phyloP scores from a whole-genome alignment of 2,329 filamentous ascomycete species.

The Cadophora sp. region DNA sequence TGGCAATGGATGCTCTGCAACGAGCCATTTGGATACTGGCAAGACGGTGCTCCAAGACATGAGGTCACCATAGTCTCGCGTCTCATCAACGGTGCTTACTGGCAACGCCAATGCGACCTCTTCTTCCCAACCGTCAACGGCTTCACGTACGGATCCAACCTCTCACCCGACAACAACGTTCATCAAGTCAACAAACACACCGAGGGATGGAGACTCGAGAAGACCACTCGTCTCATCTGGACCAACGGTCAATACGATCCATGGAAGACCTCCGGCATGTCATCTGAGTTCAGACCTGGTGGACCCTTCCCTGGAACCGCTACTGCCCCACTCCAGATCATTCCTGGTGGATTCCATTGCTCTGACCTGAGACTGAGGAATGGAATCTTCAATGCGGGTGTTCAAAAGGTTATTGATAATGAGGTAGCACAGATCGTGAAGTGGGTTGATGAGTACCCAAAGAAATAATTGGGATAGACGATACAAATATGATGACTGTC shows the following conservation, averaged over 20 bases:
- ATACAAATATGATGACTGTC: not conserved
- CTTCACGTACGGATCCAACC: slow-evolving; percentile 56
- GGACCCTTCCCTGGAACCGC: slow-evolving; percentile 57
- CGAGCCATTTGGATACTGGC: slow-evolving; percentile 65
- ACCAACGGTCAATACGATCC: slow-evolving; percentile 66
- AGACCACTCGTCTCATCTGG: slow-evolving; percentile 62
- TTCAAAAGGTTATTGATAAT: slow-evolving; percentile 56
- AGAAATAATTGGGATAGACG: slow-evolving; percentile 3
- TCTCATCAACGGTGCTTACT: slow-evolving; percentile 58
- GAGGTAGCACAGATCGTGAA: slow-evolving; percentile 56
- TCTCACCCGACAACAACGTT: slow-evolving; percentile 52
- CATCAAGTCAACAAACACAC: slow-evolving; percentile 59
- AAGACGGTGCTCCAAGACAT: slow-evolving; percentile 57
- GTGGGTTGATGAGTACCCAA: slow-evolving; percentile 59
- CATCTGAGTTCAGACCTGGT: slow-evolving; percentile 58
- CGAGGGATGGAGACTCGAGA: slow-evolving; percentile 59
- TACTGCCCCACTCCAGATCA: slow-evolving; percentile 58
- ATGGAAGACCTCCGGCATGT: slow-evolving; percentile 62
- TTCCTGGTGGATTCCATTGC: slow-evolving; percentile 62
- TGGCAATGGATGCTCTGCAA: slow-evolving; percentile 68
- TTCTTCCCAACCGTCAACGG: slow-evolving; percentile 60
- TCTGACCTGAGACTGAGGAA: slow-evolving; percentile 58
- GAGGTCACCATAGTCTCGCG: slow-evolving; percentile 58
- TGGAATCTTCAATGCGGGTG: slow-evolving; percentile 53
- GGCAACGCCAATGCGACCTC: slow-evolving; percentile 59